phyloP scores from a whole-genome alignment of 1,284 basidiomycete species.

The Pterulicium gracile region DNA sequence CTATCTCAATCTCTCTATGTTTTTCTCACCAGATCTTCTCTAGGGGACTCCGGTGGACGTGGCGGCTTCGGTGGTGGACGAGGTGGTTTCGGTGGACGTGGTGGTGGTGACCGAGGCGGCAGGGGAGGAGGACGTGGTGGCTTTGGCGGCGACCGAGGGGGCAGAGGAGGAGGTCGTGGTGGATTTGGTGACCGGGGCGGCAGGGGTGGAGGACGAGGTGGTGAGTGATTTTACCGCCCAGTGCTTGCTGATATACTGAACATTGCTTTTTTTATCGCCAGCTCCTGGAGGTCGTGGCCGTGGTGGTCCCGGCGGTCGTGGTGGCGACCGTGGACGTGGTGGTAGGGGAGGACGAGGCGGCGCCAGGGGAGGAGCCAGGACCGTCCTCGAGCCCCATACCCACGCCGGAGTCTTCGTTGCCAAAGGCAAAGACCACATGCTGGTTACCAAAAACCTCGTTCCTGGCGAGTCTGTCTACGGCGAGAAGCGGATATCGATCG shows the following conservation, averaged over 20 bases:
- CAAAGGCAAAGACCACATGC: conserved; percentile 91
- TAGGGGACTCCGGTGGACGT: conserved; percentile 43
- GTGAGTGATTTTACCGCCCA: conserved; percentile 11
- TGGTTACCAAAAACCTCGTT: conserved; percentile 96
- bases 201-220: conserved; percentile 13
- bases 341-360: conserved; percentile 44
- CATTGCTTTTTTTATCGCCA: conserved; percentile 15
- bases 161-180: conserved; percentile 21
- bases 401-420: conserved; percentile 92
- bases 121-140: conserved; percentile 21
- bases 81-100: conserved; percentile 19
- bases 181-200: no score
- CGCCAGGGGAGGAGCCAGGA: conserved; percentile 74
- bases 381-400: conserved; percentile 91
- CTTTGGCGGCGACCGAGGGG: conserved; percentile 15
- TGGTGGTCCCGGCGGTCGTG: conserved; percentile 25
- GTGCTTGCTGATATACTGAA: no score
- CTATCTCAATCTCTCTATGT: neutral
- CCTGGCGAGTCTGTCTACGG: conserved; percentile 98
- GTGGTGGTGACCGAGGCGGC: conserved; percentile 23
- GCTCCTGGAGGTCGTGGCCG: conserved; percentile 27
- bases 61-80: conserved; percentile 38
- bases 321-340: conserved; percentile 34
- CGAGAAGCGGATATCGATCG: conserved; percentile 90
- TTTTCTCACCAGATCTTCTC: neutral